Conservation (phyloP, 2,329 filamentous ascomycete genomes). For the Cladophialophora chaetospira region DNA sequence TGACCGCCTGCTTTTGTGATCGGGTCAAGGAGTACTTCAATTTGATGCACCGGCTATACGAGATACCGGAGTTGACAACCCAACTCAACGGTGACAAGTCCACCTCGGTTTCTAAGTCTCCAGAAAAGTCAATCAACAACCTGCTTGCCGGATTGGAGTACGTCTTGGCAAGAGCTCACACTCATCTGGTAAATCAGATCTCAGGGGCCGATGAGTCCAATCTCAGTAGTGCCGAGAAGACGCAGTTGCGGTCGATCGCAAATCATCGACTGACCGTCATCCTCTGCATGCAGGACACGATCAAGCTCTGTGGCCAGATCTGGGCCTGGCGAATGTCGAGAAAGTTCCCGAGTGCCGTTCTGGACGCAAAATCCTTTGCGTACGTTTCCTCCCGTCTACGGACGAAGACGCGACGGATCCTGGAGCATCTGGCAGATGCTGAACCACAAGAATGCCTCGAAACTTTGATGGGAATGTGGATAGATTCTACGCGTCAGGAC, state of each 20-base stretch:
- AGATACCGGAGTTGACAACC: constrained; percentile 37
- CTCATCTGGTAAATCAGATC: constrained; percentile 63
- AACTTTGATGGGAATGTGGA: constrained; percentile 85
- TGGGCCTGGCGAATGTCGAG: constrained; percentile 87
- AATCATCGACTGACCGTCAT: constrained; percentile 92
- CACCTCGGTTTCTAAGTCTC: constrained; percentile 32
- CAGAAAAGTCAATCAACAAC: constrained; percentile 60
- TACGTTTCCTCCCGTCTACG: constrained; percentile 91
- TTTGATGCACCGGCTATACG: constrained; percentile 67
- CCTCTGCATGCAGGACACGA: constrained; percentile 94
- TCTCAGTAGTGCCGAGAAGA: constrained; percentile 61
- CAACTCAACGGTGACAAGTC: constrained; percentile 10
- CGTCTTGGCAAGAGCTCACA: constrained; percentile 82
- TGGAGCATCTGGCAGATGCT: constrained; percentile 90
- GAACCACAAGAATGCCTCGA: constrained; percentile 93
- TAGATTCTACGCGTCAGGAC: constrained; percentile 48
- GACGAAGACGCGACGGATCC: constrained; percentile 79
- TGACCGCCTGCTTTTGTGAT: constrained; percentile 85
- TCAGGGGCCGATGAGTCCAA: constrained; percentile 13
- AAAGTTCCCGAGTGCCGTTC: constrained; percentile 58
- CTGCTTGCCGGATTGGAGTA: constrained; percentile 92
- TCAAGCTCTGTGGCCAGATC: constrained; percentile 86
- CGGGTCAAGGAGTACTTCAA: constrained; percentile 75
- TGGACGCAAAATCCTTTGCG: constrained; percentile 77
- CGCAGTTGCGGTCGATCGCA: constrained; percentile 77